Conservation (phyloP, 345 rosid genomes). For the Rhizophora mangle region DNA sequence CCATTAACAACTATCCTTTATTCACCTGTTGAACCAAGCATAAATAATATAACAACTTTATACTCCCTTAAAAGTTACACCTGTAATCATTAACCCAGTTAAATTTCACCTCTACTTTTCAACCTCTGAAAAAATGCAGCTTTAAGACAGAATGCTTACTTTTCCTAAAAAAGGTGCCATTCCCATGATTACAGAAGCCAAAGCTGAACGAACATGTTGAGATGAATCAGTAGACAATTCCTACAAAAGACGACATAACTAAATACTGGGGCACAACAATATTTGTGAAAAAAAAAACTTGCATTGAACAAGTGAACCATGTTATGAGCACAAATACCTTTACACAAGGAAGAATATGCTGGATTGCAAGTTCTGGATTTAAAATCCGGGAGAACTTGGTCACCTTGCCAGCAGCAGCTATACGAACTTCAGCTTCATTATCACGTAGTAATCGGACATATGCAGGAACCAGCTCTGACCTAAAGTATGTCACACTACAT, state of each 20-base stretch:
- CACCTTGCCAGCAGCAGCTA: conserved; percentile 93
- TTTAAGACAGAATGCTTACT: conserved; percentile 20
- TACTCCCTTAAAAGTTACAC: no score
- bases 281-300: neutral
- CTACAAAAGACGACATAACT: conserved; percentile 36
- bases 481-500: conserved; percentile 24
- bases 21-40: no score
- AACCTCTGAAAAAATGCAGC: neutral
- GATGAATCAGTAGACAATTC: conserved; percentile 92
- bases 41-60: no score
- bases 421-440: conserved; percentile 96
- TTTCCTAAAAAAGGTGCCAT: conserved; percentile 88
- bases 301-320: conserved; percentile 6
- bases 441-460: conserved; percentile 89
- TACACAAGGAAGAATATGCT: conserved; percentile 84
- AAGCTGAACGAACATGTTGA: conserved; percentile 91
- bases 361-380: conserved; percentile 80
- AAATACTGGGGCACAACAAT: neutral
- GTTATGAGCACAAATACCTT: conserved; percentile 48
- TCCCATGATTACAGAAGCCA: conserved; percentile 98
- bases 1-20: no score
- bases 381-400: conserved; percentile 86
- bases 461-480: conserved; percentile 86
- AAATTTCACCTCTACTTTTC: no score
- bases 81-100: no score